Conservation (phyloP, 306 rosid species). For the Fagus crenata region DNA sequence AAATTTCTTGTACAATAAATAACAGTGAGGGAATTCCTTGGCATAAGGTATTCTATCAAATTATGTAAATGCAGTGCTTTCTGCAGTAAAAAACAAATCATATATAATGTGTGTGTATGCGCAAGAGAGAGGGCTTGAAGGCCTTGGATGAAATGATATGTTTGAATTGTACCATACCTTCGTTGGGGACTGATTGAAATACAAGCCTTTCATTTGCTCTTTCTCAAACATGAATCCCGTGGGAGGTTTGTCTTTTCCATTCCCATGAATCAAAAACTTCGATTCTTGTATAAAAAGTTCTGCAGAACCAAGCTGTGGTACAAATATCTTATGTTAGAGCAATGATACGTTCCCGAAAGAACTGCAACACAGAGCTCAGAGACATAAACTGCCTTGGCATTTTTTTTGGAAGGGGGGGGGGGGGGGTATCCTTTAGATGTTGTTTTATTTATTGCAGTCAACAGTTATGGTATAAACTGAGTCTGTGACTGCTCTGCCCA, state of each 20-base stretch:
- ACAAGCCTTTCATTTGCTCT: constrained; percentile 93
- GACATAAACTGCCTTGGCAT: background rate
- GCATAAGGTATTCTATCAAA: background rate
- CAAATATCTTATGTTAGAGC: constrained; percentile 26
- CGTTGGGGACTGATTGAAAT: constrained; percentile 81
- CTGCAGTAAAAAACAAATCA: background rate
- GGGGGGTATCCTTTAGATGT: background rate
- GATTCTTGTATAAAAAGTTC: constrained; percentile 85
- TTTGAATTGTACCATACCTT: constrained; percentile 58
- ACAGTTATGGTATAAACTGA: background rate
- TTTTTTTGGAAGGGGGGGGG: background rate
- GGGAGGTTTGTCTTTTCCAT: constrained; percentile 82
- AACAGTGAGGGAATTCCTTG: background rate
- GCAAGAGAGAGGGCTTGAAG: too few species aligned
- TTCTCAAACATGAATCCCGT: constrained; percentile 99
- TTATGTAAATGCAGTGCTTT: background rate
- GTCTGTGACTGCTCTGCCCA: background rate
- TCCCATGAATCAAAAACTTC: constrained; percentile 77
- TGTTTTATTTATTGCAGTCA: background rate
- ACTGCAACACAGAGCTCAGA: constrained; percentile 13
- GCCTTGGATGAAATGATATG: background rate
- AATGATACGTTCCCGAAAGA: constrained; percentile 11
- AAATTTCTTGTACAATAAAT: background rate
- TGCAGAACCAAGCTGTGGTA: constrained; percentile 80
- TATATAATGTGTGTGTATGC: too few species aligned